Percentiles rank a stretch among this genome's conserved stretches.
phyloP scores from a whole-genome alignment of 768 basidiomycete species.

The Gautieria morchelliformis region DNA sequence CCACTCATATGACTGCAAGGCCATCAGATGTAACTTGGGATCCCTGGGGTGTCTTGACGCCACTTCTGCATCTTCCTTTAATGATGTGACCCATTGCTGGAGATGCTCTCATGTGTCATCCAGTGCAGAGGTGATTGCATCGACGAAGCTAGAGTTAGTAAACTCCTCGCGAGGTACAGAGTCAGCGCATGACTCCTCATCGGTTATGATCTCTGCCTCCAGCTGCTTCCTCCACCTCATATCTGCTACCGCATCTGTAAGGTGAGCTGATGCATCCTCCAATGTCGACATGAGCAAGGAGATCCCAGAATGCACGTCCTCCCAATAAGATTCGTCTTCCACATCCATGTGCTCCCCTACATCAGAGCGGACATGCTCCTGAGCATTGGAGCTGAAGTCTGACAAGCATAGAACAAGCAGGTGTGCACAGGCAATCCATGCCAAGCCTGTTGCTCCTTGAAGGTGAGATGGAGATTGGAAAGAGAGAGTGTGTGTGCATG shows the following conservation, averaged over 20 bases:
- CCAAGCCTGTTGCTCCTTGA: constrained; percentile 58
- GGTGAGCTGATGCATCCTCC: constrained; percentile 50
- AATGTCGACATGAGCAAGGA: constrained; percentile 57
- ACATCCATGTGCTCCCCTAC: constrained; percentile 30
- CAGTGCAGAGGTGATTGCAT: constrained; percentile 56
- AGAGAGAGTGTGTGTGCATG: constrained; percentile 51
- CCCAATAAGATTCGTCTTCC: constrained; percentile 76
- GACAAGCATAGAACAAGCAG: constrained; percentile 69
- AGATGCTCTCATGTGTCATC: constrained; percentile 64
- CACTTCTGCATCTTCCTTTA: constrained; percentile 27
- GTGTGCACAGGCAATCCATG: constrained; percentile 71
- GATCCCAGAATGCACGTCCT: constrained; percentile 72
- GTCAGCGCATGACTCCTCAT: constrained; percentile 9
- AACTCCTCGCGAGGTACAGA: constrained; percentile 6
- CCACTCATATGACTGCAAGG: constrained; percentile 64
- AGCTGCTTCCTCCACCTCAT: constrained; percentile 38
- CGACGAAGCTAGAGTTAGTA: constrained; percentile 41
- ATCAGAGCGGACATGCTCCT: neutral
- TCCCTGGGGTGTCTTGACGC: neutral
- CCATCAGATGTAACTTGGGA: constrained; percentile 12
- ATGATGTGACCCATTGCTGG: constrained; percentile 46
- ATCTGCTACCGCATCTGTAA: constrained; percentile 44
- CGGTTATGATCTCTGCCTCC: constrained; percentile 17
- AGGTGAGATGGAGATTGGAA: constrained; percentile 52
- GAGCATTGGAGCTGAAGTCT: constrained; percentile 2